Base-by-base conservation (phyloP, 2,329 filamentous ascomycete genomes). In the Trichoderma sp. region DNA sequence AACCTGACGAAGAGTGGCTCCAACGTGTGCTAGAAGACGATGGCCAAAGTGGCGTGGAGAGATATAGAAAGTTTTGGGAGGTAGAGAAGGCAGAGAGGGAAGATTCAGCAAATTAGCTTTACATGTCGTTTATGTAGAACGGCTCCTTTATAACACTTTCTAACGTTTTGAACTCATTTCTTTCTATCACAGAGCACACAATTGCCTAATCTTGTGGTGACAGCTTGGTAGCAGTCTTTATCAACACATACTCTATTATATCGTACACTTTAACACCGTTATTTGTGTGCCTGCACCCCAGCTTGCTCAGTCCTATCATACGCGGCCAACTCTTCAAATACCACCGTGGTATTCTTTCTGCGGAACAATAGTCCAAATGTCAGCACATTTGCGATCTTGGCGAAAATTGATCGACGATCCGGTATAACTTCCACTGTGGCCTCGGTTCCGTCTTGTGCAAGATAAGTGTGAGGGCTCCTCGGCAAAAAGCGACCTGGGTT, bases 401-500 rank as follows among this genome's bases (percentile, higher is more conserved):
- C 4, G n/a, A 24, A 7, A 24, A 53, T 0, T 3, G 63, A 51
- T 6, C 63, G 43, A 12, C 6, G 14, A 24, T 65, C 63, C 43
- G 43, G 63, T 26, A 32, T 34, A 12, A 26, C n/a, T 21, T 56
- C 63, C 0, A 65, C 28, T 8, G 32, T 65, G 5, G 47, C 63
- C 18, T 65, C 63, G 12, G 26, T 36, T 26, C 63, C 63, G 18
- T 65, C 63, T 53, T 65, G 63, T 34, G 63, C 63, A 6, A 65
- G 21, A 3, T 56, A 65, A 7, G 47, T 65, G 5, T 56, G 18
- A 3, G 30, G 11, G 15, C 18, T 53, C 7, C n/a, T 34, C 18
- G 63, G 63, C 28, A 65, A 34, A 4, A 65, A 24, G 28, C 63
- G 63, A 36, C 63, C 63, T 56, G 63, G n/a, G n/a, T 65, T 65